A percentile compares a stretch with the other conserved stretches of the same genome.
Evolutionary conservation across 2,329 filamentous ascomycete genomes (phyloP).

Genomic region (Penicillium sp.): DNA sequence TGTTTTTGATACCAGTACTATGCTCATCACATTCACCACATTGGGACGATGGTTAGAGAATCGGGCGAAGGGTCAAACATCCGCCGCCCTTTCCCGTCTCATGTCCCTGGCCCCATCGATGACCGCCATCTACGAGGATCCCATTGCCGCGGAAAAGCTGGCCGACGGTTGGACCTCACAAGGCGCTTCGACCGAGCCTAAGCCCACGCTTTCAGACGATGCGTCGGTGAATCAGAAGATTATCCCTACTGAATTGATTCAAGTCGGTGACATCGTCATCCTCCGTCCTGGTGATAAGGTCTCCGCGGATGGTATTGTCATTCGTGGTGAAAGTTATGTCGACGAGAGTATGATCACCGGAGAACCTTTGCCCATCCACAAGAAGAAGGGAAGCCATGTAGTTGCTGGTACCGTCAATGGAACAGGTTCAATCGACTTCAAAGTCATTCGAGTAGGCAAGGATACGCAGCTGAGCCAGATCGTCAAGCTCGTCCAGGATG

Average conservation of each 20-base stretch:
- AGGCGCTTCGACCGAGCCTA: slow-evolving; percentile 9
- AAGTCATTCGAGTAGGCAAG: slow-evolving; percentile 86
- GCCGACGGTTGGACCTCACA: slow-evolving; percentile 69
- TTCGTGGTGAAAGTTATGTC: slow-evolving; percentile 86
- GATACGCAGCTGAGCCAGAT: slow-evolving; percentile 98
- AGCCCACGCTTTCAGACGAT: slow-evolving; percentile 17
- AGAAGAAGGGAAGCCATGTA: slow-evolving; percentile 74
- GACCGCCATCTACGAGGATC: slow-evolving; percentile 94
- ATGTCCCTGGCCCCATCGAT: slow-evolving; percentile 97
- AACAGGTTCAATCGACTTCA: slow-evolving; percentile 86
- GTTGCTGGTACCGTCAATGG: slow-evolving; percentile 97
- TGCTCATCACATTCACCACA: slow-evolving; percentile 95
- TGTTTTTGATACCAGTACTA: slow-evolving; percentile 96
- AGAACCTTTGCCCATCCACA: slow-evolving; percentile 92
- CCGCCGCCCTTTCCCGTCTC: slow-evolving; percentile 84
- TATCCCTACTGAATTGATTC: slow-evolving; percentile 92
- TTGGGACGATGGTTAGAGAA: slow-evolving; percentile 92
- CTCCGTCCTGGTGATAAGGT: slow-evolving; percentile 95
- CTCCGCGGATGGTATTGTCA: slow-evolving; percentile 85
- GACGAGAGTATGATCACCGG: slow-evolving; percentile 99
- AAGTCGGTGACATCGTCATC: slow-evolving; percentile 91
- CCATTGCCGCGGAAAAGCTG: slow-evolving; percentile 88
- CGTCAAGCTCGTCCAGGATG: slow-evolving; percentile 96
- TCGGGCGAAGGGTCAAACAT: slow-evolving; percentile 92
- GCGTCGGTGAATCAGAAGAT: slow-evolving; percentile 49